Conservation (phyloP, 2,329 filamentous ascomycete species). For the Mycosphaerelloides madeirae region DNA sequence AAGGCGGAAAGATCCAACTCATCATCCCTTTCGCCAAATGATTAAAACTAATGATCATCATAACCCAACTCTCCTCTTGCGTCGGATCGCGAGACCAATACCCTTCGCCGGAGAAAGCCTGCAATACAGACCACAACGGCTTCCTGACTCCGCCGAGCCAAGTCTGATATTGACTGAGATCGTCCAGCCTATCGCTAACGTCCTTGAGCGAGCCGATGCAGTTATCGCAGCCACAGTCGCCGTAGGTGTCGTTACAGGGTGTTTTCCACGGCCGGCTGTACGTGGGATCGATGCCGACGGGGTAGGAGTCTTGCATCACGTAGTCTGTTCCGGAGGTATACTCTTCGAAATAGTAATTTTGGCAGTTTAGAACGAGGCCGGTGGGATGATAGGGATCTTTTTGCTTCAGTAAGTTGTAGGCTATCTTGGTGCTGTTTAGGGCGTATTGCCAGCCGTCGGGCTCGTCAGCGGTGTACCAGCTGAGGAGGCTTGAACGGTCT, state of each 20-base stretch:
- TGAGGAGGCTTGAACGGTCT: conserved; percentile 35
- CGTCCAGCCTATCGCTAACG: conserved; percentile 44
- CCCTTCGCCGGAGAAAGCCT: conserved; percentile 46
- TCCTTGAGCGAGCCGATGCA: conserved; percentile 53
- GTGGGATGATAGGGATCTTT: conserved; percentile 60
- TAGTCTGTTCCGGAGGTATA: conserved; percentile 56
- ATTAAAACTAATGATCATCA: conserved; percentile 47
- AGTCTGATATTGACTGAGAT: conserved; percentile 37
- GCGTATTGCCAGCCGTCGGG: conserved; percentile 56
- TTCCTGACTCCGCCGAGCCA: conserved; percentile 39
- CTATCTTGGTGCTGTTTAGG: conserved; percentile 43
- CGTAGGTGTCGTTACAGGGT: conserved; percentile 54
- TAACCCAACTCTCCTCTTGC: conserved; percentile 42
- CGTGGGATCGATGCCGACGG: conserved; percentile 53
- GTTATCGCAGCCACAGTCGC: conserved; percentile 61
- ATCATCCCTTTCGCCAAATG: conserved; percentile 49
- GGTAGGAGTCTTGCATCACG: conserved; percentile 58
- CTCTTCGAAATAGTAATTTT: conserved; percentile 55
- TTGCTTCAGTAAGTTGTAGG: conserved; percentile 43
- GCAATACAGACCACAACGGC: conserved; percentile 47
- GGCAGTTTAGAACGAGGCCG: conserved; percentile 57
- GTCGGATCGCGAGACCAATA: conserved; percentile 49
- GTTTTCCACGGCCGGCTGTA: conserved; percentile 53
- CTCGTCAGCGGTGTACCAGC: conserved; percentile 51
- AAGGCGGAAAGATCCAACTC: conserved; percentile 45